Base-by-base conservation (phyloP, 2,329 filamentous ascomycete genomes). In the Acephala macrosclerotiorum region DNA sequence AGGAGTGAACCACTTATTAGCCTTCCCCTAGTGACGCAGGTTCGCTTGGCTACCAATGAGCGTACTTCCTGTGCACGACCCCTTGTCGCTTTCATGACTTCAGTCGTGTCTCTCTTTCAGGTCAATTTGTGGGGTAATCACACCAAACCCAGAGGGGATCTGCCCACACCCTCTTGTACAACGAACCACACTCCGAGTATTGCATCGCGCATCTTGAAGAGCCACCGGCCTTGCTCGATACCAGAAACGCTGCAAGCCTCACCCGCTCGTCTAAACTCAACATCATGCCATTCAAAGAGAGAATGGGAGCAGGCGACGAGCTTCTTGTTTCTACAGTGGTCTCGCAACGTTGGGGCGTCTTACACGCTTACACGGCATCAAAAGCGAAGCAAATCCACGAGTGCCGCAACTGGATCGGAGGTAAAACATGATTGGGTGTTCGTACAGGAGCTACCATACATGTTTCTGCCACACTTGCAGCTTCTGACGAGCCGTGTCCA, bases 401-500 rank as follows among this genome's bases (percentile, higher is more conserved):
- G 49, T 16, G 49, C 25, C 22, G 49, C 16, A 14, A 16, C 7
- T 18, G 49, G 25, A 53, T 53, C 49, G 16, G 4, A 29, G 4
- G 4, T 8, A 53, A 4, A 53, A n/a, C 18, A 33, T 53, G 49
- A 57, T 57, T 57, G 55, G 55, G 9, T 25, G 9, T 38, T 57
- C 55, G 20, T 57, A 57, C 29, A 57, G 29, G 55, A 36, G 29
- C 11, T 38, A 22, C 55, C 55, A 36, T 38, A 3, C 55, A 38
- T 57, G 1, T n/a, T 58, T n/a, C 55, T 35, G 22, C 55, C 61
- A 56, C 55, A 51, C 61, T 55, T 63, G 61, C 61, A 59, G 61
- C 55, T 49, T 40, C 47, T 49, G 33, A 45, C 40, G 56, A 63
- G 55, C 61, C 53, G 55, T 38, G 53, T 38, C 35, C 55, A 26